Evolutionary conservation across 2,329 filamentous ascomycete genomes (phyloP).

Genomic region (Diaporthe humulicola): DNA sequence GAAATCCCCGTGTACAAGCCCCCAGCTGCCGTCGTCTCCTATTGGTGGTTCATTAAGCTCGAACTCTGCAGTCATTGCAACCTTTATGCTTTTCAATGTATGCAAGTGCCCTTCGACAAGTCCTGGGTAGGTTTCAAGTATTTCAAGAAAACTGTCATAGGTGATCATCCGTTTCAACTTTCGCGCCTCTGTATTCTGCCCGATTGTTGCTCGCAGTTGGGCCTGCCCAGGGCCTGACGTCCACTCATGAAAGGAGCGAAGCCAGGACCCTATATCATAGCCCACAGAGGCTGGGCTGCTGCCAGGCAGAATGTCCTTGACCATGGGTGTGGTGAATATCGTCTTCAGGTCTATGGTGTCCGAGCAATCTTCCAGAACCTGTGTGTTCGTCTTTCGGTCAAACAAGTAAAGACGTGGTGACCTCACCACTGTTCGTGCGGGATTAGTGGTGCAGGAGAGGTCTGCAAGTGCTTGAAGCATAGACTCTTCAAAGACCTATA

Average conservation of each 20-base stretch:
- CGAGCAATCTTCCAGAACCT: slow-evolving; percentile 53
- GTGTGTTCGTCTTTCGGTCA: slow-evolving; percentile 49
- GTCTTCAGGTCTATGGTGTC: slow-evolving; percentile 51
- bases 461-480: slow-evolving; percentile 47
- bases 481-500: slow-evolving; percentile 47
- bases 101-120: slow-evolving; percentile 45
- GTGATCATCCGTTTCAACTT: slow-evolving; percentile 54
- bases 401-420: slow-evolving; percentile 52
- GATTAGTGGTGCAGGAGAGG: slow-evolving; percentile 38
- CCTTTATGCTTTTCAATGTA: slow-evolving; percentile 48
- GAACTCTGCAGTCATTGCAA: slow-evolving; percentile 47
- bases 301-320: slow-evolving; percentile 38
- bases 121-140: slow-evolving; percentile 50
- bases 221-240: slow-evolving; percentile 42
- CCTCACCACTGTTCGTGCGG: slow-evolving; percentile 44
- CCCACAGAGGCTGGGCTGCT: slow-evolving; percentile 47
- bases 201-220: slow-evolving; percentile 40
- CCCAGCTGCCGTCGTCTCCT: slow-evolving; percentile 39
- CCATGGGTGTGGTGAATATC: slow-evolving; percentile 44
- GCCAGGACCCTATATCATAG: slow-evolving; percentile 48
- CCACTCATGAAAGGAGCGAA: slow-evolving; percentile 54
- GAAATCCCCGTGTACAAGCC: slow-evolving; percentile 56
- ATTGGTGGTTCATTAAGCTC: slow-evolving; percentile 38
- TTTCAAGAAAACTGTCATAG: slow-evolving; percentile 51
- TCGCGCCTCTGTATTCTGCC: slow-evolving; percentile 51